These are phyloP conservation scores for Friedmanniomyces endolithicus DNA, from an alignment of 495 filamentous ascomycete species.

Conservation along the genomic window DNA sequence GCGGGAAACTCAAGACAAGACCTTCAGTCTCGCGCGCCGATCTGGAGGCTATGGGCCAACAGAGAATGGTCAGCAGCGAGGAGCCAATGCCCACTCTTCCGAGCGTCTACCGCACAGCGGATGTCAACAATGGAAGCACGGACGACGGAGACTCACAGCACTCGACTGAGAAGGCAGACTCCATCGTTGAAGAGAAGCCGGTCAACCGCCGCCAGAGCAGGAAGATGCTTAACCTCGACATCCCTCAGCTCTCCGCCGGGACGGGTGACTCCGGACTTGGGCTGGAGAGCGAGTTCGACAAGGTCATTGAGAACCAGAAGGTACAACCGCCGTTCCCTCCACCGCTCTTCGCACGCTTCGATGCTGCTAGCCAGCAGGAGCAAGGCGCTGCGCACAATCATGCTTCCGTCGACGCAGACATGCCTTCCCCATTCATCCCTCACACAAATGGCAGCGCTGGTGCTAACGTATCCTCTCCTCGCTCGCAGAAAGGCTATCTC, in stretches of 20 bases:
- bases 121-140: constrained; percentile 51
- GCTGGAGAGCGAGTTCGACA: constrained; percentile 83
- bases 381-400: constrained; percentile 4
- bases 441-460: constrained; percentile 4
- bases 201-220: neutral
- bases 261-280: constrained; percentile 58
- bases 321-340: constrained; percentile 47
- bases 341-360: constrained; percentile 21
- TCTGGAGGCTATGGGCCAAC: constrained; percentile 72
- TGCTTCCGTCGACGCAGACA: neutral
- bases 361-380: neutral
- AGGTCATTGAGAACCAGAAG: constrained; percentile 96
- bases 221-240: constrained; percentile 7
- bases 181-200: neutral
- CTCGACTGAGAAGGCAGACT: constrained; percentile 5
- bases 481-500: constrained; percentile 84
- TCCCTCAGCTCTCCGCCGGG: neutral
- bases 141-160: neutral
- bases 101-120: constrained; percentile 35
- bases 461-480: constrained; percentile 18
- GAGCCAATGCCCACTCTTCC: constrained; percentile 25
- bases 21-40: constrained; percentile 80
- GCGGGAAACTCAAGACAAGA: constrained; percentile 78
- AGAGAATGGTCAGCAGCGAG: constrained; percentile 71
- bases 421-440: constrained; percentile 7